Evolutionary conservation across 257 asterid species (phyloP).

Genomic region (Buddleja alternifolia): DNA sequence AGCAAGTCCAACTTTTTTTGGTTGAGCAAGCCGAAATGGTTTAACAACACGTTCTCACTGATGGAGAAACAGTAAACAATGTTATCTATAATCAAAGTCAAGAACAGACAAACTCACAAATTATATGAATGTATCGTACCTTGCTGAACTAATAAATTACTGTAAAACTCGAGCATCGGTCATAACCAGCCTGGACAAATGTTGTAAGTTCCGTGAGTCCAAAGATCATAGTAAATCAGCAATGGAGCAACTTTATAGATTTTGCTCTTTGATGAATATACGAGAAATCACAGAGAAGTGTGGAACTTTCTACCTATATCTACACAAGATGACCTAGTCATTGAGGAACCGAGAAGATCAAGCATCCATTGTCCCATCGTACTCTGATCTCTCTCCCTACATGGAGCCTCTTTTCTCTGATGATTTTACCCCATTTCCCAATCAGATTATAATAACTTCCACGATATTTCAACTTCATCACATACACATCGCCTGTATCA

Average conservation of each 20-base stretch:
- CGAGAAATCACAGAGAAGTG: slow-evolving; percentile 19
- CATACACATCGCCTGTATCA: slow-evolving; percentile 51
- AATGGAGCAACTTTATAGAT: neutral
- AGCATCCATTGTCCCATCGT: slow-evolving; percentile 59
- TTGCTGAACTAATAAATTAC: slow-evolving; percentile 31
- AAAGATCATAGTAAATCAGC: slow-evolving; percentile 23
- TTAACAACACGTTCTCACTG: too few species aligned
- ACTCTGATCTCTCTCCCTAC: slow-evolving; percentile 59
- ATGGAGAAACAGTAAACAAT: too few species aligned
- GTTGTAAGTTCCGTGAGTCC: slow-evolving; percentile 30
- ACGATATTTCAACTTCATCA: slow-evolving; percentile 60
- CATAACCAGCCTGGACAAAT: slow-evolving; percentile 27
- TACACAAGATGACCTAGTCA: slow-evolving; percentile 30
- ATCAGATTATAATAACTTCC: slow-evolving; percentile 54
- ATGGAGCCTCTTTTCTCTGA: slow-evolving; percentile 53
- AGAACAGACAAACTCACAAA: slow-evolving; percentile 7
- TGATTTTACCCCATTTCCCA: slow-evolving; percentile 63
- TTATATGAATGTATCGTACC: slow-evolving; percentile 27
- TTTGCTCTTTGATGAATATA: slow-evolving; percentile 19
- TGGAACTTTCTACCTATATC: slow-evolving; percentile 39
- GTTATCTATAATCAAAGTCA: too few species aligned
- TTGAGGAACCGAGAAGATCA: slow-evolving; percentile 57
- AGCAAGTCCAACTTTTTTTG: too few species aligned
- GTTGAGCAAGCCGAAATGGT: too few species aligned
- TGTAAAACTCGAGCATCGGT: slow-evolving; percentile 20